These are phyloP conservation scores for Euphorbia schlechtendalii DNA, from an alignment of 441 rosid genomes.

Conservation along the genomic window DNA sequence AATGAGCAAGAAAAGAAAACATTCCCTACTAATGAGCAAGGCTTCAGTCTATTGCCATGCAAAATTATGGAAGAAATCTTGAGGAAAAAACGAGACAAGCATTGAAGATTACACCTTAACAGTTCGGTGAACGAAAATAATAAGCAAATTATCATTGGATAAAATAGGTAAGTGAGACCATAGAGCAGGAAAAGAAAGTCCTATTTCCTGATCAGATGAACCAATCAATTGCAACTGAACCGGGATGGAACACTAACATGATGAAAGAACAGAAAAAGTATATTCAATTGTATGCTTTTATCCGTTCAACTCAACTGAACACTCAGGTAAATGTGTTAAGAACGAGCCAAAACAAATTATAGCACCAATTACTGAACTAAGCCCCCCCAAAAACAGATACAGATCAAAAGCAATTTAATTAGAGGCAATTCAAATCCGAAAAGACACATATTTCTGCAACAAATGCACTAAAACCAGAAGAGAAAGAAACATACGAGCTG, in stretches of 20 bases:
- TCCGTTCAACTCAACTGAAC: neutral
- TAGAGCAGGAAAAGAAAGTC: neutral
- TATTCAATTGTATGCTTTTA: neutral
- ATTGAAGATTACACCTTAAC: neutral
- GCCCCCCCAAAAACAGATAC: neutral
- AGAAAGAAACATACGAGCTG: slow-evolving; percentile 51
- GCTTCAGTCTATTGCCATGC: neutral
- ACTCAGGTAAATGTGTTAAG: neutral
- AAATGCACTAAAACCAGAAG: neutral
- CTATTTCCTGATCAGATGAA: neutral
- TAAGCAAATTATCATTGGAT: neutral
- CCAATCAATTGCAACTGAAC: neutral
- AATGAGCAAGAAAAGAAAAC: slow-evolving; percentile 5
- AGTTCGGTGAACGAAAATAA: neutral
- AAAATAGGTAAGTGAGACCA: neutral
- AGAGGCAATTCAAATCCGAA: neutral
- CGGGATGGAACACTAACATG: neutral
- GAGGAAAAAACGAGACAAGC: neutral
- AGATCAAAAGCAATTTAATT: neutral
- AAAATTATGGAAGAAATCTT: too few species aligned
- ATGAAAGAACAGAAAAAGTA: neutral
- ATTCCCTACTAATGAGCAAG: neutral
- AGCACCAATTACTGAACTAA: neutral
- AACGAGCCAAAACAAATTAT: too few species aligned
- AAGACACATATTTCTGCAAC: too few species aligned